Conservation (phyloP, 345 rosid species). For the Durio zibethinus region DNA sequence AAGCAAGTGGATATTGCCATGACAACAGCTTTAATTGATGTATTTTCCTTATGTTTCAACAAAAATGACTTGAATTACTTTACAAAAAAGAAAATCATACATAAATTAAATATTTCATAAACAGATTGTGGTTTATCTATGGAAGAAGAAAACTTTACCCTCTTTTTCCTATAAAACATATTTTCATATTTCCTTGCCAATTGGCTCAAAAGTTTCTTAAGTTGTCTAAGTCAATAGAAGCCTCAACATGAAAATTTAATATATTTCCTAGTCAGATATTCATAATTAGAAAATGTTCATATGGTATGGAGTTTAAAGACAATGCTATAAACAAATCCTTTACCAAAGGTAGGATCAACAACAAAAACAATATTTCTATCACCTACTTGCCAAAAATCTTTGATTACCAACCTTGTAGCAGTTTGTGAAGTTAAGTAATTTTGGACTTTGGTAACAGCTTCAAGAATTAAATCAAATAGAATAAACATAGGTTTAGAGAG, state of each 20-base stretch:
- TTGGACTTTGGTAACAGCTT: not conserved
- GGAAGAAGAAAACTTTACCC: slow-evolving; percentile 33
- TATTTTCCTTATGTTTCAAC: slow-evolving; percentile 75
- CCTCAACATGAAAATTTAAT: slow-evolving; percentile 80
- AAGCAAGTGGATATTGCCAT: slow-evolving; percentile 84
- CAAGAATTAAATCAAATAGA: not conserved
- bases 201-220: slow-evolving; percentile 85
- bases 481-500: not conserved
- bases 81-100: not conserved
- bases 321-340: slow-evolving; percentile 9
- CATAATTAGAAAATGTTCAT: slow-evolving; percentile 8
- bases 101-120: not conserved
- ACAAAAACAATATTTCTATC: slow-evolving; percentile 84
- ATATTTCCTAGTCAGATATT: slow-evolving; percentile 55
- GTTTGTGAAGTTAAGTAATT: not conserved
- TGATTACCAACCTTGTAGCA: slow-evolving; percentile 67
- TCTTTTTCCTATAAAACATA: slow-evolving; percentile 83
- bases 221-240: slow-evolving; percentile 66
- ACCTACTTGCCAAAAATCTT: slow-evolving; percentile 86
- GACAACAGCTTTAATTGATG: slow-evolving; percentile 83
- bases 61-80: slow-evolving; percentile 11
- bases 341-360: slow-evolving; percentile 90
- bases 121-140: not conserved
- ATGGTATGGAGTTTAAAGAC: slow-evolving; percentile 1
- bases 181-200: slow-evolving; percentile 64